Evolutionary conservation across 495 filamentous ascomycete species (phyloP).

Genomic region (Xylaria palmicola): DNA sequence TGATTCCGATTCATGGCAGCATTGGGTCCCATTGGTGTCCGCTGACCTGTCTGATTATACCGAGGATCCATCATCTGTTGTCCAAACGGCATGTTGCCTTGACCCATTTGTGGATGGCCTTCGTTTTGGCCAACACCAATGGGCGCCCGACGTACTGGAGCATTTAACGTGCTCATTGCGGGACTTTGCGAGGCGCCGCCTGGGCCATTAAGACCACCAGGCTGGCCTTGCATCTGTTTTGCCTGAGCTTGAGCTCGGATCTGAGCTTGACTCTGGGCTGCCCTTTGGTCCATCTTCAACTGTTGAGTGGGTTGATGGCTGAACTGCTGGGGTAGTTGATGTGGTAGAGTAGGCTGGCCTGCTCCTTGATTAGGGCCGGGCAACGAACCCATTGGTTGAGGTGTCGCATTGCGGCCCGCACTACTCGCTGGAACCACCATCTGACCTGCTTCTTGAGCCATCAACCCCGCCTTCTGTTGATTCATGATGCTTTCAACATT

Average conservation of each 20-base stretch:
- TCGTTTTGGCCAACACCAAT: constrained; percentile 38
- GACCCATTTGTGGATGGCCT: constrained; percentile 32
- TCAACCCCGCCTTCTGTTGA: constrained; percentile 45
- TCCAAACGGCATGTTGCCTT: constrained; percentile 35
- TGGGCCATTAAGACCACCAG: constrained; percentile 41
- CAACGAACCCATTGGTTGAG: constrained; percentile 39
- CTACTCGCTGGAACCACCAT: constrained; percentile 52
- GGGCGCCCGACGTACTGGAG: constrained; percentile 47
- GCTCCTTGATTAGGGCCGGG: constrained; percentile 35
- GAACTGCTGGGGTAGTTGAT: constrained; percentile 39
- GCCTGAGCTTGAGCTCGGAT: constrained; percentile 40
- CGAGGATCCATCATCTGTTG: constrained; percentile 40
- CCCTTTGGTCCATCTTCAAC: constrained; percentile 40
- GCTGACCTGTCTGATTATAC: constrained; percentile 42
- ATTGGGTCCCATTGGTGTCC: constrained; percentile 25
- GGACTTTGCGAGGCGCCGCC: constrained; percentile 51
- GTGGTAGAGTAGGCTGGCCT: constrained; percentile 34
- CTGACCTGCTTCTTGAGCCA: constrained; percentile 49
- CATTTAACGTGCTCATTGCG: constrained; percentile 49
- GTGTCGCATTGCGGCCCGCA: constrained; percentile 43
- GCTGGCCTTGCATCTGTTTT: constrained; percentile 49
- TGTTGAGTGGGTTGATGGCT: constrained; percentile 39
- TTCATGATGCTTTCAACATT: constrained; percentile 51
- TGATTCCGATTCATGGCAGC: constrained; percentile 31
- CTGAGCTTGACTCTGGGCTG: constrained; percentile 37